Evolutionary conservation across 176 grass and related monocot genomes (phyloP), one percentile per base, ranked within the genome.

Genomic region (Carex myosuroides): DNA sequence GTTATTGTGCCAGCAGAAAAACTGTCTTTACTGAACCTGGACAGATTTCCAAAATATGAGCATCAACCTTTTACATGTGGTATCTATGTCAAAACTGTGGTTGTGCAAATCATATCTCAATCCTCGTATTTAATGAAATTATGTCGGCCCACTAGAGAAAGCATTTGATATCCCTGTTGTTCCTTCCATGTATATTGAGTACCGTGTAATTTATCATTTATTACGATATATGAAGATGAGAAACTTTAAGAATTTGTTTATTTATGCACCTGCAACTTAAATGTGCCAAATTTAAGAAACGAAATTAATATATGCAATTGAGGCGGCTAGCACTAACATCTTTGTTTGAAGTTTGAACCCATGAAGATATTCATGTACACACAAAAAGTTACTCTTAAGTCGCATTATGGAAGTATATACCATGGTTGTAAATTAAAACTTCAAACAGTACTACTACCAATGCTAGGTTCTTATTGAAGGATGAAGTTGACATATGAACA

Each of bases 11-110:
- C 7, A 5, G 8, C 10, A 55, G 21, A 62, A 30, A 39, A 57
- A 48, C 84, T 17, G 56, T 63, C 33, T 94, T 41, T 90, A 85
- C 74, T 88, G 92, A 94, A 94, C 86, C 84, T 94, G 64, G 92
- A 94, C 90, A 48, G 81, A 26, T 62, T 78, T 17, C 32, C n/a
- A 21, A 55, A 57, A 59, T 13, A 22, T 59, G 20, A 55, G 14
- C 18, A 80, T 80, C 77, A 62, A 61, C 55, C 67, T 61, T 79
- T 62, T 75, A 13, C 37, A 57, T 79, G 74, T 30, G 67, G 16
- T 70, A 5, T 1, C 1, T 6, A 5, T 35, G 2, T 29, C 26
- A 16, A 68, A 32, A 1, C 4, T 5, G 13, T 68, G 5, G 32
- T 35, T 35, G 64, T 37, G 13, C 13, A 68, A 16, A 68, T 68